These are phyloP conservation scores for Xylariales sp. DNA, from an alignment of 2,329 filamentous ascomycete species.

Conservation along the genomic window DNA sequence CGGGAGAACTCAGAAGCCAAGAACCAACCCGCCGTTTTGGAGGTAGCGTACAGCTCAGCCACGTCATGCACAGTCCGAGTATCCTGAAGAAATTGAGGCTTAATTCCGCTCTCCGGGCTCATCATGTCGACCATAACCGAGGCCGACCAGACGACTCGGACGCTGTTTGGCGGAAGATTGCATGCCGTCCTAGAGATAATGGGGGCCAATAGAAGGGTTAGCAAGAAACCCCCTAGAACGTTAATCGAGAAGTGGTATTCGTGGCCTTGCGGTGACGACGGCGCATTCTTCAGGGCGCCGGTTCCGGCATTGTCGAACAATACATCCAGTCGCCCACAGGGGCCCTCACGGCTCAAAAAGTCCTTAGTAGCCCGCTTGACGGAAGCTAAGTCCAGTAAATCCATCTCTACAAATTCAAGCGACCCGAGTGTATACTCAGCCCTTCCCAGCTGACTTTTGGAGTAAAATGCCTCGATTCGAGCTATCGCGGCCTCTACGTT, in stretches of 20 bases:
- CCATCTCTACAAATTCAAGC: slow-evolving; percentile 7
- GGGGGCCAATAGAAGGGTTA: slow-evolving; percentile 40
- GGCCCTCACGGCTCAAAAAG: neutral
- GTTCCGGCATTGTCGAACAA: slow-evolving; percentile 45
- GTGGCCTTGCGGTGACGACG: slow-evolving; percentile 35
- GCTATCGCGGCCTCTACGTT: slow-evolving; percentile 39
- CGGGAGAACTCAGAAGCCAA: slow-evolving; percentile 42
- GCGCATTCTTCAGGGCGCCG: slow-evolving; percentile 38
- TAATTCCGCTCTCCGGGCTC: slow-evolving; percentile 37
- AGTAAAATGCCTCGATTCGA: slow-evolving; percentile 37
- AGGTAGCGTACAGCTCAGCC: slow-evolving; percentile 38
- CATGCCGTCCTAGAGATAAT: slow-evolving; percentile 38
- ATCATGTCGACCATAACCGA: slow-evolving; percentile 41
- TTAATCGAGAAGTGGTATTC: slow-evolving; percentile 44
- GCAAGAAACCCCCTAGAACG: slow-evolving; percentile 35
- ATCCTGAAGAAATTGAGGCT: slow-evolving; percentile 34
- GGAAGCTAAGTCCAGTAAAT: neutral
- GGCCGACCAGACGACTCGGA: slow-evolving; percentile 41
- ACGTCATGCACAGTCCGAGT: slow-evolving; percentile 22
- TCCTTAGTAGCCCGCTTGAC: neutral
- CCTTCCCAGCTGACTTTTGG: neutral
- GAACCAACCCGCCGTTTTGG: slow-evolving; percentile 43
- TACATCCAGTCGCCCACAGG: slow-evolving; percentile 33
- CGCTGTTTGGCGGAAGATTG: slow-evolving; percentile 28
- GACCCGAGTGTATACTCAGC: neutral